Evolutionary conservation across 176 grass and related monocot species (phyloP).

Genomic region (Panicum miliaceum): DNA sequence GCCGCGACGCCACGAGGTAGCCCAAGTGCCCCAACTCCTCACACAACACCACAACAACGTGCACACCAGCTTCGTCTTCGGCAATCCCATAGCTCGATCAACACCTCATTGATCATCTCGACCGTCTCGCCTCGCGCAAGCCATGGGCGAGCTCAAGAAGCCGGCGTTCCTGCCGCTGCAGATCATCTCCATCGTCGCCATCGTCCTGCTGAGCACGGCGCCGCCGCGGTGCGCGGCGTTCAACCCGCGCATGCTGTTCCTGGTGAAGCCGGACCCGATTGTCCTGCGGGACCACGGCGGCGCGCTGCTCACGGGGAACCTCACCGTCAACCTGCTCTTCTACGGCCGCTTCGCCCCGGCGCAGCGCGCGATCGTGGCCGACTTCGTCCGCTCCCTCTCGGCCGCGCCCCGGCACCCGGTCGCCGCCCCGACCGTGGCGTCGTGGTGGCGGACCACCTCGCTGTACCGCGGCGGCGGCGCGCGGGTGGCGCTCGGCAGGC

Average conservation of each 20-base stretch:
- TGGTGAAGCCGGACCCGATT: constrained; percentile 67
- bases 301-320: constrained; percentile 65
- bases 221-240: constrained; percentile 38
- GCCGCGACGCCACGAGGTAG: background rate
- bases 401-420: background rate
- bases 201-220: background rate
- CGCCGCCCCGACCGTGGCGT: constrained; percentile 59
- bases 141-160: constrained; percentile 12
- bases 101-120: constrained; percentile 24
- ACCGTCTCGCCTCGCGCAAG: background rate
- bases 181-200: constrained; percentile 10
- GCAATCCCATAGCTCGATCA: background rate
- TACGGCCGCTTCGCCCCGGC: constrained; percentile 69
- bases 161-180: constrained; percentile 10
- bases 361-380: constrained; percentile 63
- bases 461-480: constrained; percentile 59
- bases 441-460: constrained; percentile 74
- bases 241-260: constrained; percentile 61
- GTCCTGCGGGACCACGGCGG: constrained; percentile 75
- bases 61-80: background rate
- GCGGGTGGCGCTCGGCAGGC: constrained; percentile 53
- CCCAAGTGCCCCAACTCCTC: background rate
- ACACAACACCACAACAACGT: background rate
- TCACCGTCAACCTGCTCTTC: constrained; percentile 74
- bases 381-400: constrained; percentile 74